A percentile compares a stretch with the other conserved stretches of the same genome.
Evolutionary conservation across 192 early-diverging fungal genomes (phyloP).

Genomic region (Coemansia sp.): DNA sequence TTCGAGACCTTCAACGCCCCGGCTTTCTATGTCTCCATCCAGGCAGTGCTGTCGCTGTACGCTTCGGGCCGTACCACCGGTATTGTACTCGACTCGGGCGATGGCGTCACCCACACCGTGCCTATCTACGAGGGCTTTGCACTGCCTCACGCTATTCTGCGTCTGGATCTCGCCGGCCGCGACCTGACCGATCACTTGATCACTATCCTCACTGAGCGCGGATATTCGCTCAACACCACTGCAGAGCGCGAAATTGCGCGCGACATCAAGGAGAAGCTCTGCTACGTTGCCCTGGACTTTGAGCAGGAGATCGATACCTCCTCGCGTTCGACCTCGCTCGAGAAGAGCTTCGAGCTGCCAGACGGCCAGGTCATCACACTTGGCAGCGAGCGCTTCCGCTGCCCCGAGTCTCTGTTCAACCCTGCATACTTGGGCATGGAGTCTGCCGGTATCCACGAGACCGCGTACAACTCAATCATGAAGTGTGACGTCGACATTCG

Average conservation of each 20-base stretch:
- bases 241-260: constrained; percentile 98
- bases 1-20: constrained; percentile 98
- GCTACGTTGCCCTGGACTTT: constrained; percentile 97
- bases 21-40: constrained; percentile 97
- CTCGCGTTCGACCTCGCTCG: constrained; percentile 84
- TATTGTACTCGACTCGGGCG: constrained; percentile 98
- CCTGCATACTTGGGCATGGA: constrained; percentile 90
- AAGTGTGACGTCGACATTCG: constrained; percentile 97
- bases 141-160: constrained; percentile 93
- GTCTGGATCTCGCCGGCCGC: constrained; percentile 95
- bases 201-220: constrained; percentile 93
- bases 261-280: constrained; percentile 99
- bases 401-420: constrained; percentile 97
- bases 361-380: constrained; percentile 99
- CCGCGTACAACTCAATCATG: constrained; percentile 95
- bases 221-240: constrained; percentile 93
- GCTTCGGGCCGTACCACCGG: constrained; percentile 97
- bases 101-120: constrained; percentile 97
- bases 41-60: constrained; percentile 95
- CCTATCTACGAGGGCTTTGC: constrained; percentile 98
- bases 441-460: constrained; percentile 93
- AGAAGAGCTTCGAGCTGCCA: constrained; percentile 98
- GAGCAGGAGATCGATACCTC: constrained; percentile 98
- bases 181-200: constrained; percentile 94
- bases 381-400: constrained; percentile 97